Evolutionary conservation across 257 asterid genomes (phyloP), one percentile per base, ranked within the genome.

Genomic region (Solanum boliviense): DNA sequence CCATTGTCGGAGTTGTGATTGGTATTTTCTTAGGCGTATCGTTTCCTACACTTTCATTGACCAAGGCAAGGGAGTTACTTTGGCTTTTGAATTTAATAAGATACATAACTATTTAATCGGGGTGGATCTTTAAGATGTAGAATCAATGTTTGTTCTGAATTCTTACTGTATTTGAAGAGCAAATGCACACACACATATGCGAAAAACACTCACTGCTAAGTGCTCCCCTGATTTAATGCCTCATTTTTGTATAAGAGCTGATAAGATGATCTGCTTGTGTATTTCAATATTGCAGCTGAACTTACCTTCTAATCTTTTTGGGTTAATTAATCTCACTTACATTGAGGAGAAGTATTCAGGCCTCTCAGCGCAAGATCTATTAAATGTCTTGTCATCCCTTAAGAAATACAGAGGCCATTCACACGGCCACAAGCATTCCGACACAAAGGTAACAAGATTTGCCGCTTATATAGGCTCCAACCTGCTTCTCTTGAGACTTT

Each of bases 11-110:
- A 81, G 88, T 93, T 84, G 92, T 95, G 67, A 86, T 93, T 86
- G 99, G 98, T 86, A 95, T 94, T 94, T 93, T 93, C 88, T 86
- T 97, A 89, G 99, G 98, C 29, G 96, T 92, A 92, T 94, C 98
- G 16, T 94, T 93, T 89, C 99, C 98, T 20, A 84, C 95, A 65
- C 89, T 92, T 78, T 87, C 97, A 75, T 74, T 92, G 87, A 86
- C 95, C 73, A 97, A 97, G 98, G 99, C 92, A 93, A 16, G 97
- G 70, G 32, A 32, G 78, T 25, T 48, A 82, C 74, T 70, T 84
- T 52, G 32, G 60, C 25, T 23, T 38, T 31, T 79, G 68, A 29
- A 29, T 32, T 78, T 62, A 56, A n/a, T 20, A 29, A 44, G 67
- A 60, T 84, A 44, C 74, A 8, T 41, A 41, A 13, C 3, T 16